These are phyloP conservation scores for Candolleomyces efflorescens DNA, from an alignment of 768 basidiomycete genomes.

Conservation along the genomic window DNA sequence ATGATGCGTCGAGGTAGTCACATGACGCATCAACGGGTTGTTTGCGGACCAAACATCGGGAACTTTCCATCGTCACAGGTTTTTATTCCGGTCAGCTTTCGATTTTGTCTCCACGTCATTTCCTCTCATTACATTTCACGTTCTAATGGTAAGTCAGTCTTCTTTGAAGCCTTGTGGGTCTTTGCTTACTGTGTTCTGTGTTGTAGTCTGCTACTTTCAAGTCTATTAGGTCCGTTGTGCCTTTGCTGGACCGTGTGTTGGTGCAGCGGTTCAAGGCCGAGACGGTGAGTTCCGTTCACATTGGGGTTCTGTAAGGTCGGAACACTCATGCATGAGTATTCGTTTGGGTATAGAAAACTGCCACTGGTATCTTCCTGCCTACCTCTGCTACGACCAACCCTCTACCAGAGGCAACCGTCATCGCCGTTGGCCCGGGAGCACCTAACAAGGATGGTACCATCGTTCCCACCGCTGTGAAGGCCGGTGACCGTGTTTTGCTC, in stretches of 20 bases:
- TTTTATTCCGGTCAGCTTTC: no score
- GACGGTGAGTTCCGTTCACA: constrained; percentile 55
- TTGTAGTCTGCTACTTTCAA: constrained; percentile 73
- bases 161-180: no score
- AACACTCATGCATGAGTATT: neutral
- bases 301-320: neutral
- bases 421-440: constrained; percentile 94
- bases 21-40: no score
- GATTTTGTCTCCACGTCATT: no score
- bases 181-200: no score
- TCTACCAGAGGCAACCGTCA: constrained; percentile 95
- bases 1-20: no score
- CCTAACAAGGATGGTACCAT: constrained; percentile 80
- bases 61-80: no score
- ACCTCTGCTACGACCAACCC: constrained; percentile 78
- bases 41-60: no score
- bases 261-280: constrained; percentile 98
- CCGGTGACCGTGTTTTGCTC: constrained; percentile 89
- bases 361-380: constrained; percentile 94
- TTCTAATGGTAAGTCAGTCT: no score
- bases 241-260: constrained; percentile 93
- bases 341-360: constrained; percentile 76
- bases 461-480: constrained; percentile 71
- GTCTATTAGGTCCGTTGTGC: constrained; percentile 85
- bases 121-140: no score